Evolutionary conservation across 345 rosid species (phyloP), one percentile per base, ranked within the genome.

Genomic region (Acer negundo): DNA sequence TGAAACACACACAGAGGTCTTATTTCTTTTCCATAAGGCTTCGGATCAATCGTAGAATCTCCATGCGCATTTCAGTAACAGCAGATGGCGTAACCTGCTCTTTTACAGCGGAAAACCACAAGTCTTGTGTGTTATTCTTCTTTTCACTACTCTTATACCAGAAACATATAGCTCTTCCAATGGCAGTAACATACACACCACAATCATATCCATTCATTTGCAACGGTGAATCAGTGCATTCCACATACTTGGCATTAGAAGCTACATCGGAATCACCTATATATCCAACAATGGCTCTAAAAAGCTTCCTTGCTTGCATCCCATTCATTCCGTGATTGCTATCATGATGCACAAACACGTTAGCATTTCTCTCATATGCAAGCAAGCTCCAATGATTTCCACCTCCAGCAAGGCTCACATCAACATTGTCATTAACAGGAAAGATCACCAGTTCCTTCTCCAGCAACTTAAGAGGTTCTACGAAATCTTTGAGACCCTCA

Each of bases 361-460:
- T 84, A 40, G 83, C 86, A 24, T 71, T 80, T 82, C 85, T 85
- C 77, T 84, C 75, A 62, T 87, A 92, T 13, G 85, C 96, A 42
- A 93, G 89, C 64, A 93, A 82, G 81, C 94, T 95, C 98, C 99
- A 95, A 56, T 93, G 98, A 28, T 76, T 84, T 71, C 98, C 98
- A 0, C 99, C 97, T 80, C 88, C 97, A 0, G 97, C 94, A 62
- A 80, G 44, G 75, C 74, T 86, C 69, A 93, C 90, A 49, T 95
- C 85, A 4, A 53, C 61, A 13, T 92, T 93, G 86, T 95, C 71
- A 59, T 93, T 95, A 15, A 93, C 93, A 0, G 98, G 92, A 77
- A 93, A 89, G 12, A 95, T 84, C 58, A 93, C 79, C 69, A 93
- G 76, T 63, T 86, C 78, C 85, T 82, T 90, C 49, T 87, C 84